Evolutionary conservation across 2,329 filamentous ascomycete genomes (phyloP), one percentile per base, ranked within the genome.

Genomic region (Alternaria hordeiaustralica): DNA sequence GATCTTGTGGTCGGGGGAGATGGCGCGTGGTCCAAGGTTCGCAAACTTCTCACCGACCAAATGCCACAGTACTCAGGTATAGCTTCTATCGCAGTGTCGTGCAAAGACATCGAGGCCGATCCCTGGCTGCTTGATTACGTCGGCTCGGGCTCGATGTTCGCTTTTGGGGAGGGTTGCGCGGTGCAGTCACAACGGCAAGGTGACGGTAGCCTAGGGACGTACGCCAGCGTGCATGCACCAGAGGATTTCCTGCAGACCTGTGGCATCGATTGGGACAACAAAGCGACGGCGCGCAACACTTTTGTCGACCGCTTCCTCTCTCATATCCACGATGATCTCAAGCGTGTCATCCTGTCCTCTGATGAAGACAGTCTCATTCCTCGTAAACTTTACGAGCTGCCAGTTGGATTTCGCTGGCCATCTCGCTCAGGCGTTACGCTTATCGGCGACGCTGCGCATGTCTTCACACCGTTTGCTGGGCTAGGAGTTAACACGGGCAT

Each of bases 401-500:
- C 87, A 0, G 73, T 85, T 1, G 87, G 67, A 3, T 81, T 85
- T 5, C 76, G 81, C 3, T 89, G 87, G 86, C 63, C 80, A 44
- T 80, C 84, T 51, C 78, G 77, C 18, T 72, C 77, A 6, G 86
- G 87, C 0, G 71, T 86, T 5, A 88, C 88, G 0, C 71, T 88
- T 13, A 80, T 89, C 25, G 88, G 88, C 6, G 87, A 90, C 67
- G 85, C 87, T 1, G 87, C 87, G 8, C 87, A 90, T 73, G 70
- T 88, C 21, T 88, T 88, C 86, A 83, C 84, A 1, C 85, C 86
- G 0, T 87, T 85, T 65, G 85, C 84, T 2, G 88, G 88, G 6
- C 87, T 88, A 61, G 87, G 87, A 2, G 87, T 89, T 25, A 89
- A 90, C 69, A 78, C 84, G 20, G 87, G 82, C 2, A 82, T 90